A percentile compares a stretch with the other conserved stretches of the same genome.
Conservation (phyloP, 192 early-diverging fungal genomes). For the Borealophlyctis nickersoniae region DNA sequence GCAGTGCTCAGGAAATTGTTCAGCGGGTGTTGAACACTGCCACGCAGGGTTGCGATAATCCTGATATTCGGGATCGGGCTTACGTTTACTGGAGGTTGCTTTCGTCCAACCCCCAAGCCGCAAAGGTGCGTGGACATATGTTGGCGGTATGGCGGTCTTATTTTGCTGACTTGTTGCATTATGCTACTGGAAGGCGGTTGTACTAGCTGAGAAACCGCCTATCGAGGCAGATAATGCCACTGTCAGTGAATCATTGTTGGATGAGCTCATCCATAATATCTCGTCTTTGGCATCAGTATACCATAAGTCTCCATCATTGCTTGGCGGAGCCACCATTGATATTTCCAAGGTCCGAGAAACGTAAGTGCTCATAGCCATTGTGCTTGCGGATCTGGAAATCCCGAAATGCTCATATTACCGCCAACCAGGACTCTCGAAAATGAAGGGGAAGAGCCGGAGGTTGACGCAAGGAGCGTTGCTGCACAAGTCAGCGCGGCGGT, state of each 20-base stretch:
- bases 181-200: constrained; percentile 59
- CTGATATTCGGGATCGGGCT: constrained; percentile 93
- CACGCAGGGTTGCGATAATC: constrained; percentile 85
- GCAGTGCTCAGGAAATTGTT: constrained; percentile 79
- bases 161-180: neutral
- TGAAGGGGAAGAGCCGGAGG: constrained; percentile 42
- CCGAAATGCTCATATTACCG: constrained; percentile 14
- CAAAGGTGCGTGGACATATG: constrained; percentile 60
- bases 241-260: constrained; percentile 71
- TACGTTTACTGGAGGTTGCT: constrained; percentile 98
- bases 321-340: constrained; percentile 51
- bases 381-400: neutral
- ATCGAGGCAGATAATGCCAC: constrained; percentile 66
- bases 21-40: constrained; percentile 83
- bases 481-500: constrained; percentile 36
- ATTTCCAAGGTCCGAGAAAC: constrained; percentile 4
- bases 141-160: neutral
- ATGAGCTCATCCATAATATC: constrained; percentile 85
- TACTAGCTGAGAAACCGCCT: constrained; percentile 84
- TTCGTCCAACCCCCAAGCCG: constrained; percentile 88
- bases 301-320: constrained; percentile 81
- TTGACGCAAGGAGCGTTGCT: constrained; percentile 25
- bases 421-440: neutral
- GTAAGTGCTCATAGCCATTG: neutral
- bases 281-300: constrained; percentile 90